These are phyloP conservation scores for Daedaleopsis sinensis DNA, from an alignment of 768 basidiomycete genomes.

Conservation along the genomic window DNA sequence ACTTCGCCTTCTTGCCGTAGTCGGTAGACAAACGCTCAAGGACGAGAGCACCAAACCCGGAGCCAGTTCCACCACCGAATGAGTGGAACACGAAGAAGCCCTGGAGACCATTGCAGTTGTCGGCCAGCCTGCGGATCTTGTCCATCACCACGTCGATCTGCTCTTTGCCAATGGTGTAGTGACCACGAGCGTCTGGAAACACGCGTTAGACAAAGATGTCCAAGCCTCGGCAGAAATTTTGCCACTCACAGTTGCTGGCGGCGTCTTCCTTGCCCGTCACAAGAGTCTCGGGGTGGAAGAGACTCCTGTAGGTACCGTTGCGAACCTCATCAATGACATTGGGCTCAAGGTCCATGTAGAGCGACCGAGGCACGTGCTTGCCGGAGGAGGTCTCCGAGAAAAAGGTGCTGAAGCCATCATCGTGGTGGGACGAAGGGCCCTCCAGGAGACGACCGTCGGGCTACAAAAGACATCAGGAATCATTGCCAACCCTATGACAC, in stretches of 20 bases:
- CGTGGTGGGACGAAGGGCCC: constrained; percentile 70
- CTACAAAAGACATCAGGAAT: constrained; percentile 46
- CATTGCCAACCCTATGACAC: constrained; percentile 2
- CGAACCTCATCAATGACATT: constrained; percentile 98
- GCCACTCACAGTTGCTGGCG: constrained; percentile 90
- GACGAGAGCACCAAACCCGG: constrained; percentile 97
- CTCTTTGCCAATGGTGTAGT: constrained; percentile 99
- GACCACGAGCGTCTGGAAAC: constrained; percentile 88
- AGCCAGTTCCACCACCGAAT: constrained; percentile 99
- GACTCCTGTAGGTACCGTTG: constrained; percentile 91
- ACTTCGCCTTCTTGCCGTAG: constrained; percentile 99
- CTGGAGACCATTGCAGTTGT: constrained; percentile 97
- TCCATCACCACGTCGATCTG: constrained; percentile 97
- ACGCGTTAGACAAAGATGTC: constrained; percentile 15
- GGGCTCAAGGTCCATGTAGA: constrained; percentile 97
- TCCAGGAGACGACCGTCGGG: constrained; percentile 92
- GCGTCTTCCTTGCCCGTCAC: constrained; percentile 99
- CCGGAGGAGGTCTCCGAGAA: constrained; percentile 97
- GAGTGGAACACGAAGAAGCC: constrained; percentile 99
- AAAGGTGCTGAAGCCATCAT: constrained; percentile 98
- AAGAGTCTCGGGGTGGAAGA: constrained; percentile 99
- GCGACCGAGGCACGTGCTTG: constrained; percentile 95
- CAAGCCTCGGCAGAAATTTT: neutral
- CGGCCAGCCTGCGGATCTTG: constrained; percentile 93
- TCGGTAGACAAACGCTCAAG: constrained; percentile 97